phyloP scores from a whole-genome alignment of 352 stramenopile species.

The Blastocystis sp. region DNA sequence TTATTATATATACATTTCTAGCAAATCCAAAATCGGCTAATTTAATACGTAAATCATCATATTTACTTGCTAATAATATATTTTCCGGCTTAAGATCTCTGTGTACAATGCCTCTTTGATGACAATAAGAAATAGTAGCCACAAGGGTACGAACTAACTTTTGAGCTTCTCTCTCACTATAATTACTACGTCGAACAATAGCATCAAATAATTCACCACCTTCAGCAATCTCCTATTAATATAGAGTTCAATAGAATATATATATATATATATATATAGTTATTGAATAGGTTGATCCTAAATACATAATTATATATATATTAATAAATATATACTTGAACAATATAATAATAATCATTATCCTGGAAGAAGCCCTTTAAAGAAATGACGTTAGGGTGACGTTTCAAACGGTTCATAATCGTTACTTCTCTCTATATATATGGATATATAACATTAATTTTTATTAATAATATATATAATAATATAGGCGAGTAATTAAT shows the following conservation, averaged over 20 bases:
- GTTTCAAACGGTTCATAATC: conserved; percentile 28
- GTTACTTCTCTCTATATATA: conserved; percentile 25
- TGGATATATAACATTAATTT: too few relatives aligned
- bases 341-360: conserved; percentile 34
- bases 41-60: conserved; percentile 63
- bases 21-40: conserved; percentile 67
- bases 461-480: too few relatives aligned
- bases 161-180: conserved; percentile 60
- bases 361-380: conserved; percentile 36
- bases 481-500: too few relatives aligned
- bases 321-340: too few relatives aligned
- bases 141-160: conserved; percentile 59
- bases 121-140: conserved; percentile 59
- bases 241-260: too few relatives aligned
- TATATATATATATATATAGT: too few relatives aligned
- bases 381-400: conserved; percentile 29
- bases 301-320: too few relatives aligned
- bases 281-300: too few relatives aligned
- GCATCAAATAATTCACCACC: conserved; percentile 36
- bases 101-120: conserved; percentile 59
- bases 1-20: too few relatives aligned
- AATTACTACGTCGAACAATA: conserved; percentile 40
- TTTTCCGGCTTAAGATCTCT: conserved; percentile 58
- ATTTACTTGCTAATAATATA: conserved; percentile 55
- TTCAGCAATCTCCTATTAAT: conserved; percentile 21